A percentile compares a stretch with the other conserved stretches of the same genome.
phyloP scores from a whole-genome alignment of 2,329 filamentous ascomycete genomes.

The Diplodia sapinea region DNA sequence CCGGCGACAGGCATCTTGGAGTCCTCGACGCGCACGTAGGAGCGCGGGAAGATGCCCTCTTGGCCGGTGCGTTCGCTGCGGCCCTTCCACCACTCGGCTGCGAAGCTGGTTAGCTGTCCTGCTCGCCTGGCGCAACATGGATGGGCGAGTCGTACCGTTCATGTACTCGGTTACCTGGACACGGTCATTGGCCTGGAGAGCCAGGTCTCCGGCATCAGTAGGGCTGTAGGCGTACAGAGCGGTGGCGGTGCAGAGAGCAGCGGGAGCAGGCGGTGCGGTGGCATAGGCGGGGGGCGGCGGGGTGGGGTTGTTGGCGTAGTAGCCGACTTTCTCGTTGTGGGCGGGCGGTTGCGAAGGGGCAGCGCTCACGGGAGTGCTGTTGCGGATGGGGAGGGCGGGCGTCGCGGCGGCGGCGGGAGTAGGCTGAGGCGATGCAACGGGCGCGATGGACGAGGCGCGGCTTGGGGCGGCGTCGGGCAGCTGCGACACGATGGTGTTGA shows the following conservation, averaged over 20 bases:
- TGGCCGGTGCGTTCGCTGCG: conserved; percentile 79
- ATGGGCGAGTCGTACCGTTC: conserved; percentile 59
- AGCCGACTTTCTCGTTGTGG: conserved; percentile 49
- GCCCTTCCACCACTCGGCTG: conserved; percentile 92
- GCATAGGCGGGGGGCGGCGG: conserved; percentile 54
- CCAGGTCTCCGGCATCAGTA: conserved; percentile 80
- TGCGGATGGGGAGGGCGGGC: conserved; percentile 42
- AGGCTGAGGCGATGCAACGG: conserved; percentile 30
- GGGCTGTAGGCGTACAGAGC: conserved; percentile 85
- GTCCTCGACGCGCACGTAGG: conserved; percentile 78
- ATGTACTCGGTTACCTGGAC: conserved; percentile 87
- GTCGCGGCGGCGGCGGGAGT: conserved; percentile 44
- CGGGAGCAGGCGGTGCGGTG: conserved; percentile 55
- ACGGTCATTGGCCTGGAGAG: conserved; percentile 78
- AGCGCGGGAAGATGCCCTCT: conserved; percentile 94
- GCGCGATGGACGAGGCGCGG: conserved; percentile 35
- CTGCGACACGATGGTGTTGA: conserved; percentile 74
- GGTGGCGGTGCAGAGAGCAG: conserved; percentile 72
- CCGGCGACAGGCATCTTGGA: conserved; percentile 58
- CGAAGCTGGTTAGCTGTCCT: not conserved
- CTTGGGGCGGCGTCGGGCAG: conserved; percentile 75
- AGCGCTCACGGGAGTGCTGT: conserved; percentile 38
- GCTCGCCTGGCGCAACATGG: not conserved
- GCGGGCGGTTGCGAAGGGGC: conserved; percentile 39
- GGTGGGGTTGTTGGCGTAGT: conserved; percentile 43